These are phyloP conservation scores for Nakazawaea laoshanensis DNA, from an alignment of 805 yeast genomes.

Conservation along the genomic window DNA sequence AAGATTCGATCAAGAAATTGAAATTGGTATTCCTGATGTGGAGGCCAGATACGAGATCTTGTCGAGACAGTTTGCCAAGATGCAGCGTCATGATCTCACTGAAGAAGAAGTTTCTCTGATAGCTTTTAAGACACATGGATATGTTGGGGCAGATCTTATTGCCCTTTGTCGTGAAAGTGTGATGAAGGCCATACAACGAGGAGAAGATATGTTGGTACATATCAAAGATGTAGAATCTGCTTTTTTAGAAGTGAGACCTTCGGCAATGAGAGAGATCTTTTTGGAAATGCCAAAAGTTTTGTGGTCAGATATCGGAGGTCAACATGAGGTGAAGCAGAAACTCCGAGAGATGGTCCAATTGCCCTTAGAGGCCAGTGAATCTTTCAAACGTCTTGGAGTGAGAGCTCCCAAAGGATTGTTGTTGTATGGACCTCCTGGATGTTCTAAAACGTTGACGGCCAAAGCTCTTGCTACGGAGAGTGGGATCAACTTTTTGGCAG, in stretches of 20 bases:
- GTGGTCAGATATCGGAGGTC: conserved; percentile 97
- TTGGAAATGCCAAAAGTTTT: conserved; percentile 89
- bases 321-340: conserved; percentile 70
- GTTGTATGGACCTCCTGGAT: conserved; percentile 97
- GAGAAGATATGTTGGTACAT: conserved; percentile 37
- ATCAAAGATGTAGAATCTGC: conserved; percentile 61
- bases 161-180: conserved; percentile 87
- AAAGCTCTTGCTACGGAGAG: conserved; percentile 95
- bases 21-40: conserved; percentile 86
- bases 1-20: conserved; percentile 82
- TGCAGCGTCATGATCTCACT: conserved; percentile 43
- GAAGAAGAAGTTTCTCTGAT: conserved; percentile 49
- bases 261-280: conserved; percentile 95
- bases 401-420: conserved; percentile 89
- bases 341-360: conserved; percentile 86
- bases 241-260: conserved; percentile 75
- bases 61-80: conserved; percentile 45
- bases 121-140: conserved; percentile 86
- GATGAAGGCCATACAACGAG: conserved; percentile 68
- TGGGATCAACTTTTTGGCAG: conserved; percentile 87
- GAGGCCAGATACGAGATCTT: conserved; percentile 73
- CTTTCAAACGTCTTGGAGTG: conserved; percentile 73
- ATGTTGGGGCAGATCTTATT: conserved; percentile 92
- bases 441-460: conserved; percentile 91
- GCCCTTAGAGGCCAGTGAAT: conserved; percentile 75